Percentiles rank a stretch among this genome's conserved stretches.
Evolutionary conservation across 345 rosid species (phyloP).

Genomic region (Boechera retrofracta): DNA sequence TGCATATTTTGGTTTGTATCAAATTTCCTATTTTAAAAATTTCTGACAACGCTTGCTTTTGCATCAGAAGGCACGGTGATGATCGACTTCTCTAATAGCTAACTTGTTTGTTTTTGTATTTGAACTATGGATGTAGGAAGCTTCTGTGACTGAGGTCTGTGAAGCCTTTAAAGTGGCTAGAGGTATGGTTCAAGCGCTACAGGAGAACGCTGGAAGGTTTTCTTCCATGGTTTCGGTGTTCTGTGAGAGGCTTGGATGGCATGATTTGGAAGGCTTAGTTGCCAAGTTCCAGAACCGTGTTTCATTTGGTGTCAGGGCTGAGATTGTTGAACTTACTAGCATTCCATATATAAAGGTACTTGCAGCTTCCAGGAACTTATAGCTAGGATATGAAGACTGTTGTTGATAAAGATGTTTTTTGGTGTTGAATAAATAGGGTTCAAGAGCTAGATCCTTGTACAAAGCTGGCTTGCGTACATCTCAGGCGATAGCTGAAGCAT

Average conservation of each 20-base stretch:
- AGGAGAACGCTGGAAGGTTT: slow-evolving; percentile 98
- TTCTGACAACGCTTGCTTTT: slow-evolving; percentile 11
- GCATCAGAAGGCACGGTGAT: slow-evolving; percentile 25
- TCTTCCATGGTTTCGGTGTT: slow-evolving; percentile 96
- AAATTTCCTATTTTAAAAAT: background rate
- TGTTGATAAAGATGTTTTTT: slow-evolving; percentile 32
- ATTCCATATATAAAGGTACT: slow-evolving; percentile 91
- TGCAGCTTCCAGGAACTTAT: slow-evolving; percentile 24
- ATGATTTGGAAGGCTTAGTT: slow-evolving; percentile 90
- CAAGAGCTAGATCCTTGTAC: slow-evolving; percentile 94
- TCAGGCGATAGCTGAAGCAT: slow-evolving; percentile 93
- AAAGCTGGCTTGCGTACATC: slow-evolving; percentile 96
- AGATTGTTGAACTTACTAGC: slow-evolving; percentile 92
- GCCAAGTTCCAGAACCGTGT: slow-evolving; percentile 95
- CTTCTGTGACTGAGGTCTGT: slow-evolving; percentile 90
- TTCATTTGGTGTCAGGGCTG: slow-evolving; percentile 98
- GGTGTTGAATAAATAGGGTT: slow-evolving; percentile 61
- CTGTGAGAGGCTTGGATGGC: slow-evolving; percentile 98
- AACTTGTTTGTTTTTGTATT: background rate
- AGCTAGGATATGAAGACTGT: slow-evolving; percentile 14
- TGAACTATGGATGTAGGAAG: slow-evolving; percentile 68
- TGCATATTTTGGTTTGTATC: slow-evolving; percentile 20
- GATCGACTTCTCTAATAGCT: slow-evolving; percentile 24
- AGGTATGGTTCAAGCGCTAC: slow-evolving; percentile 97
- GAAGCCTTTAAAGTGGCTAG: slow-evolving; percentile 91